These are phyloP conservation scores for Lactarius deliciosus DNA, from an alignment of 768 basidiomycete species.

Conservation along the genomic window DNA sequence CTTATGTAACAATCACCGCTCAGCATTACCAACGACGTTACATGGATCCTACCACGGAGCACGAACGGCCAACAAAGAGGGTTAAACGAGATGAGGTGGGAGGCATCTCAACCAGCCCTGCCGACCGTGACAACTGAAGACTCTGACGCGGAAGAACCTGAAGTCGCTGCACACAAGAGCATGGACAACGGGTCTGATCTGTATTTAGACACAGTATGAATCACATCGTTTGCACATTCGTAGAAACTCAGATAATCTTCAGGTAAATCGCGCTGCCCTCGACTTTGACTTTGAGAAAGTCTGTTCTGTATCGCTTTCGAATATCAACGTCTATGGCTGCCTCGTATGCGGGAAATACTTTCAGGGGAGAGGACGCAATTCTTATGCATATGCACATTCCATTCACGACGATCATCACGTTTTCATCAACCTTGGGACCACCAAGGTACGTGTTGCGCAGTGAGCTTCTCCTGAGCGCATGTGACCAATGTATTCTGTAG, in stretches of 20 bases:
- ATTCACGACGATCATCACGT: conserved; percentile 99
- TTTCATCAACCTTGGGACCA: conserved; percentile 92
- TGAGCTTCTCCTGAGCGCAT: conserved; percentile 17
- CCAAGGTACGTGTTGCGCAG: conserved; percentile 61
- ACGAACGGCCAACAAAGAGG: conserved; percentile 32
- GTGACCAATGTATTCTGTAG: conserved; percentile 41
- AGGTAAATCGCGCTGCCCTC: conserved; percentile 88
- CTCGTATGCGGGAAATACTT: conserved; percentile 99
- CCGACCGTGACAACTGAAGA: conserved; percentile 24
- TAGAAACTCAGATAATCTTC: conserved; percentile 19
- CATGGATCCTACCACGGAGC: conserved; percentile 13
- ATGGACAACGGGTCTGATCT: conserved; percentile 66
- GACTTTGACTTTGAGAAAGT: conserved; percentile 99
- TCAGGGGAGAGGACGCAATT: conserved; percentile 90
- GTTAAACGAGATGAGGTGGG: conserved; percentile 16
- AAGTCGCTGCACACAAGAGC: conserved; percentile 34
- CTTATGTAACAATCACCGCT: conserved; percentile 20
- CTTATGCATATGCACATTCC: conserved; percentile 95
- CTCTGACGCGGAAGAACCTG: conserved; percentile 33
- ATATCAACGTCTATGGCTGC: conserved; percentile 97
- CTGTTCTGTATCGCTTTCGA: conserved; percentile 93
- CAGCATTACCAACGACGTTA: background rate
- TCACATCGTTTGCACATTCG: conserved; percentile 26
- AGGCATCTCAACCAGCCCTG: background rate
- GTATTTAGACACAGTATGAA: conserved; percentile 88